Conservation (phyloP, 192 early-diverging fungal species). For the Backusella macrospora region DNA sequence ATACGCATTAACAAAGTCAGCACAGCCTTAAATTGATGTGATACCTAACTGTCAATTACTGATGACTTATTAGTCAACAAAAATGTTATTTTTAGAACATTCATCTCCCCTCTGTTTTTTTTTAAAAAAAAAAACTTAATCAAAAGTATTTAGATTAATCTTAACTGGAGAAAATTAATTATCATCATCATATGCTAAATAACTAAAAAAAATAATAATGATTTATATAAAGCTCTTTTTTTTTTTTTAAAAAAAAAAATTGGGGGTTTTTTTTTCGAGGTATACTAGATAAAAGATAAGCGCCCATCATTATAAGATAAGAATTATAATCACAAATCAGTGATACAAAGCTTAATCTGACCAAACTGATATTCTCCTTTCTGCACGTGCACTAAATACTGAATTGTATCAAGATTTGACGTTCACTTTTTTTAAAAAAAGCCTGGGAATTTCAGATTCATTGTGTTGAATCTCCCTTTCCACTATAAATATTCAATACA, state of each 20-base stretch:
- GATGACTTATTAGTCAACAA: not conserved
- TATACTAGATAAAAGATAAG: not conserved
- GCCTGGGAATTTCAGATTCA: slow-evolving; percentile 12
- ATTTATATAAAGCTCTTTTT: no score
- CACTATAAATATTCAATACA: not conserved
- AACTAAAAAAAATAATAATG: no score
- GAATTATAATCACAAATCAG: not conserved
- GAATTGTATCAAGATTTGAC: not conserved
- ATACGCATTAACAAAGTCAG: not conserved
- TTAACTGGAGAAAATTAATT: no score
- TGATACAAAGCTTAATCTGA: not conserved
- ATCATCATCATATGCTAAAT: no score
- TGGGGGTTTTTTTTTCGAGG: no score
- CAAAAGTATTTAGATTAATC: not conserved
- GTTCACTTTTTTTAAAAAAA: not conserved
- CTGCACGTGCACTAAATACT: not conserved
- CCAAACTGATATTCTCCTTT: not conserved
- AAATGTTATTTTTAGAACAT: not conserved
- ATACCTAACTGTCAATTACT: not conserved
- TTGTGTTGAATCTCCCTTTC: not conserved
- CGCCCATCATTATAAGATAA: slow-evolving; percentile 1
- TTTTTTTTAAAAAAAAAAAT: no score
- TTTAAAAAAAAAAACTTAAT: not conserved
- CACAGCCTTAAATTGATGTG: slow-evolving; percentile 6
- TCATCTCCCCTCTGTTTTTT: not conserved